A percentile compares a stretch with the other conserved stretches of the same genome.
Evolutionary conservation across 176 grass and related monocot species (phyloP).

Genomic region (Poa annua): DNA sequence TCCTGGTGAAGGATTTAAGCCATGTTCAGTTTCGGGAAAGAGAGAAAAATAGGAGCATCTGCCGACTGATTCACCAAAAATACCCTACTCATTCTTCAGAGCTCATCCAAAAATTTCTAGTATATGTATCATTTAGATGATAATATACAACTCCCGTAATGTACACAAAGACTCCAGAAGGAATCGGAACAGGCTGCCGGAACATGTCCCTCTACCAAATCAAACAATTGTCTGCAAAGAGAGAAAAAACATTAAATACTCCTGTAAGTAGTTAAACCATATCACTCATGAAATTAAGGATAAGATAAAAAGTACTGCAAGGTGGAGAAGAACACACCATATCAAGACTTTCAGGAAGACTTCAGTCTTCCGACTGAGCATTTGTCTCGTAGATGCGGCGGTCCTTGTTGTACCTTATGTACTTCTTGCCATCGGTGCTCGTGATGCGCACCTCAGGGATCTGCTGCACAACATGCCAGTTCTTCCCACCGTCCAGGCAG

Average conservation of each 20-base stretch:
- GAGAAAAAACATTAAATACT: not conserved
- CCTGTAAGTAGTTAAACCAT: slow-evolving; percentile 6
- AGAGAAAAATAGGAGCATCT: slow-evolving; percentile 28
- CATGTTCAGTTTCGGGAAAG: slow-evolving; percentile 1
- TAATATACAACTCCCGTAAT: slow-evolving; percentile 8
- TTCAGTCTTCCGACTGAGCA: slow-evolving; percentile 69
- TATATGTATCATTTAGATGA: not conserved
- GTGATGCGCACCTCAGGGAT: slow-evolving; percentile 68
- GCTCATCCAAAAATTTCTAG: slow-evolving; percentile 20
- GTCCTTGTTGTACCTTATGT: slow-evolving; percentile 69
- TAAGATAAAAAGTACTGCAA: slow-evolving; percentile 15
- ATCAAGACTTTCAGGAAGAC: slow-evolving; percentile 31
- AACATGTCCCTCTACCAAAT: slow-evolving; percentile 34
- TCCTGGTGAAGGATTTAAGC: slow-evolving; percentile 34
- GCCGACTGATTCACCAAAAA: slow-evolving; percentile 28
- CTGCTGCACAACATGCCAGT: slow-evolving; percentile 70
- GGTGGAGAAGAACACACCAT: slow-evolving; percentile 5
- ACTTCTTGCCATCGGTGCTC: slow-evolving; percentile 58
- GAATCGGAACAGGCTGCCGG: not conserved
- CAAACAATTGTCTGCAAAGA: slow-evolving; percentile 40
- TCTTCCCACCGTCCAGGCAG: slow-evolving; percentile 72
- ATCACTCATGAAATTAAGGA: slow-evolving; percentile 2
- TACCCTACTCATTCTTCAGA: slow-evolving; percentile 11
- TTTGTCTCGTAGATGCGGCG: slow-evolving; percentile 61
- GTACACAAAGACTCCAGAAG: slow-evolving; percentile 29